Evolutionary conservation across 2,329 filamentous ascomycete genomes (phyloP), one percentile per base, ranked within the genome.

Genomic region (Penicillium hordei): DNA sequence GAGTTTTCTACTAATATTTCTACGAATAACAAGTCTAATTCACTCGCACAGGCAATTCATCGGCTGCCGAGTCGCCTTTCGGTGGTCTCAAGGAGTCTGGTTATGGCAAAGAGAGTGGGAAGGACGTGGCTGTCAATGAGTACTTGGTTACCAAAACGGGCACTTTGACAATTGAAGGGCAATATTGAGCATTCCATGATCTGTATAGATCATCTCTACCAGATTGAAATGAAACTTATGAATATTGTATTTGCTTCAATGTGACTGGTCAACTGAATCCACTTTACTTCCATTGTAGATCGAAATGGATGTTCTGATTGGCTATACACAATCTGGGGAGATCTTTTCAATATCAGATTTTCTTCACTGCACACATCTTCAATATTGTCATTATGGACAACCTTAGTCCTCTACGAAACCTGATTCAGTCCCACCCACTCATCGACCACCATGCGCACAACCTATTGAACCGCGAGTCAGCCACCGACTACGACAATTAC

Each of bases 1-100:
- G 67, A 64, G 73, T 68, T n/a, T 39, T 25, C 9, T 6, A n/a
- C 15, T 12, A 12, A 34, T 21, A 13, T 8, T 2, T 1, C 2
- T 9, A 19, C 4, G 9, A 5, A 27, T 25, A 13, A 15, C 5
- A 15, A 46, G 21, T 7, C 55, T 58, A 48, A 63, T 39, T 0
- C 15, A 6, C 43, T 29, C 6, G 23, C 12, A 42, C 34, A 77
- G 84, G 84, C 19, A 87, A 87, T 65, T 78, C 81, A n/a, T 87
- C 85, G 1, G 85, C 86, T 2, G 86, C 86, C 0, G 86, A 89
- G 68, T 83, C 83, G 23, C 86, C 86, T 3, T 89, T 89, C 66
- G 86, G 86, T 19, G 86, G 86, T 3, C 86, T 88, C 66, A 88
- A 88, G 75, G 84, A 88, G 67, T 85, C 82, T 6, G 86, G 86